phyloP scores from a whole-genome alignment of 345 rosid genomes.

The Cardamine resedifolia region DNA sequence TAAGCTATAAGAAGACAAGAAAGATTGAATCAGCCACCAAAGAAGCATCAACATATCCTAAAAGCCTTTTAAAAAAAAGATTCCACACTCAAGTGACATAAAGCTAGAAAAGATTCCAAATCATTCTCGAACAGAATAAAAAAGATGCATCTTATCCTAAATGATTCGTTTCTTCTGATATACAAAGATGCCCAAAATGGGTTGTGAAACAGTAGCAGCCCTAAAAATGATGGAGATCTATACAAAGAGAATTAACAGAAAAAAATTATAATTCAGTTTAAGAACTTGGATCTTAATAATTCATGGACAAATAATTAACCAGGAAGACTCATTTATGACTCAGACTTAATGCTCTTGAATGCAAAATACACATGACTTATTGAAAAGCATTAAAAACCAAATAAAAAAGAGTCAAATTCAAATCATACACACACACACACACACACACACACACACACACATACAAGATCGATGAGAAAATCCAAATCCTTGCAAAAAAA shows the following conservation, averaged over 20 bases:
- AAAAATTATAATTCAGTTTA: neutral
- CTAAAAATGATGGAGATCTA: neutral
- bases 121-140: conserved; percentile 9
- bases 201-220: neutral
- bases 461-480: neutral
- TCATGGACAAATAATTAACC: neutral
- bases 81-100: conserved; percentile 24
- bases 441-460: too few species aligned
- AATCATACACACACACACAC: neutral
- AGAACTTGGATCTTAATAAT: neutral
- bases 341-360: neutral
- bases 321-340: conserved; percentile 2
- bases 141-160: conserved; percentile 20
- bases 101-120: conserved; percentile 26
- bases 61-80: neutral
- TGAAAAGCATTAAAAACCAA: neutral
- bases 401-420: neutral
- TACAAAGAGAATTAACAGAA: neutral
- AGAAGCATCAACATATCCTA: conserved; percentile 3
- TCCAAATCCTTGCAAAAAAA: neutral
- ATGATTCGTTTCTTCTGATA: conserved; percentile 17
- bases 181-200: neutral
- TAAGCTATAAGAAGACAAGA: conserved; percentile 15
- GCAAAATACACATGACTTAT: neutral
- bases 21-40: conserved; percentile 16